Conservation (phyloP, 768 basidiomycete genomes). For the Mycena maculata region DNA sequence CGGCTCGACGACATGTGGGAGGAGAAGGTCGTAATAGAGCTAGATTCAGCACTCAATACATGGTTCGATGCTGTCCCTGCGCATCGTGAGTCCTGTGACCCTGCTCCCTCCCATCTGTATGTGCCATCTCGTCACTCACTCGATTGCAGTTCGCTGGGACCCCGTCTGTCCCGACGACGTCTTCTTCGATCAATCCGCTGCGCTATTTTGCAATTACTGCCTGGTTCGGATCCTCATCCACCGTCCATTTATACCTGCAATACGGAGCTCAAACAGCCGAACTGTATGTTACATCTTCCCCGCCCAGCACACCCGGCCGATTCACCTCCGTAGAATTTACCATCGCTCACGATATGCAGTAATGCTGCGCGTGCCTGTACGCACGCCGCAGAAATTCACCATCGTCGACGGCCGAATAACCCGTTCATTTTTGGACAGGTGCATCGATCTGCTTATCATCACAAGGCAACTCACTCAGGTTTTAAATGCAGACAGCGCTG, state of each 20-base stretch:
- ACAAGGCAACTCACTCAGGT: neutral
- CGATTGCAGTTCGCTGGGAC: conserved; percentile 25
- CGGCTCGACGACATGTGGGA: conserved; percentile 54
- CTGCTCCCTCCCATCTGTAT: neutral
- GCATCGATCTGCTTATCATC: no score
- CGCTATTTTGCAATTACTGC: conserved; percentile 24
- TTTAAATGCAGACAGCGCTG: conserved; percentile 18
- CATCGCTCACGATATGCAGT: conserved; percentile 74
- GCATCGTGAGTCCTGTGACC: conserved; percentile 15
- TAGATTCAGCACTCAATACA: conserved; percentile 70
- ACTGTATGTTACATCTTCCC: conserved; percentile 5
- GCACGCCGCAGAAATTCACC: conserved; percentile 63
- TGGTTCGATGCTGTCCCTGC: conserved; percentile 27
- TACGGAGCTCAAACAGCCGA: conserved; percentile 8
- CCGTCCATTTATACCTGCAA: conserved; percentile 31
- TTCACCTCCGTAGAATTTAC: conserved; percentile 45
- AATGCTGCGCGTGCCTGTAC: conserved; percentile 71
- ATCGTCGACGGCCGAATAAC: conserved; percentile 36
- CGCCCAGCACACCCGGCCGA: neutral
- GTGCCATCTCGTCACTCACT: neutral
- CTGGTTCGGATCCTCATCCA: conserved; percentile 28
- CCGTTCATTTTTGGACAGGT: conserved; percentile 26
- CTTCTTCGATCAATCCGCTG: conserved; percentile 28
- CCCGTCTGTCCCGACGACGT: conserved; percentile 9
- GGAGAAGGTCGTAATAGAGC: conserved; percentile 74